phyloP scores from a whole-genome alignment of 2,329 filamentous ascomycete species.

The Fusarium lyarnte region DNA sequence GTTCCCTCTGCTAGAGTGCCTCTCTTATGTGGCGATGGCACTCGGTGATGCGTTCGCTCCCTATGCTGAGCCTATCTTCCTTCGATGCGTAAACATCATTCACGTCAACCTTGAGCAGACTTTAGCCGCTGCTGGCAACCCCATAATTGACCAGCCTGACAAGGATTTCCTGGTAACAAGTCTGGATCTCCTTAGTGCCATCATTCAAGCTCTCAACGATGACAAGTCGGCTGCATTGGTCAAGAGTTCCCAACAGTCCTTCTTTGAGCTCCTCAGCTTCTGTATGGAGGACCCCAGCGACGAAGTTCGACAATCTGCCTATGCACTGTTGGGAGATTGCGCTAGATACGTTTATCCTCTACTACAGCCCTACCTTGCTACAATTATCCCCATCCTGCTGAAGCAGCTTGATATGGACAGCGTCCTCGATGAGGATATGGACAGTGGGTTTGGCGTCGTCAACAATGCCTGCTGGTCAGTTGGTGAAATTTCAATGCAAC shows the following conservation, averaged over 20 bases:
- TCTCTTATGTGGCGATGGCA: slow-evolving; percentile 92
- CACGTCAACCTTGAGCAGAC: slow-evolving; percentile 89
- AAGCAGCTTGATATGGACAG: slow-evolving; percentile 85
- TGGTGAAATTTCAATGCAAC: slow-evolving; percentile 88
- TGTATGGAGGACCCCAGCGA: slow-evolving; percentile 93
- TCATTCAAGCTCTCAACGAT: slow-evolving; percentile 86
- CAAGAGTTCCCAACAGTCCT: slow-evolving; percentile 76
- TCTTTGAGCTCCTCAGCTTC: slow-evolving; percentile 90
- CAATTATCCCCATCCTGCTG: slow-evolving; percentile 82
- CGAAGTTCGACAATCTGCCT: slow-evolving; percentile 95
- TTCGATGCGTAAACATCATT: slow-evolving; percentile 88
- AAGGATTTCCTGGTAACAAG: slow-evolving; percentile 98
- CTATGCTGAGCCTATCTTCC: slow-evolving; percentile 87
- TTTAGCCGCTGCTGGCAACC: slow-evolving; percentile 73
- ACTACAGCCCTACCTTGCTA: slow-evolving; percentile 76
- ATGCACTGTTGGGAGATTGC: slow-evolving; percentile 93
- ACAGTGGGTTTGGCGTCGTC: slow-evolving; percentile 88
- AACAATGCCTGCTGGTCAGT: slow-evolving; percentile 99
- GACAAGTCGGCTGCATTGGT: slow-evolving; percentile 81
- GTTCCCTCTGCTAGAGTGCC: slow-evolving; percentile 93
- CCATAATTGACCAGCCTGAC: slow-evolving; percentile 79
- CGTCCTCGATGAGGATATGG: slow-evolving; percentile 80
- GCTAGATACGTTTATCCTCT: slow-evolving; percentile 91
- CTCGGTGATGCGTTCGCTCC: slow-evolving; percentile 84
- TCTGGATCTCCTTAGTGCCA: slow-evolving; percentile 89